A percentile compares a stretch with the other conserved stretches of the same genome.
Evolutionary conservation across 495 filamentous ascomycete species (phyloP).

Genomic region (Penicillium salamii): DNA sequence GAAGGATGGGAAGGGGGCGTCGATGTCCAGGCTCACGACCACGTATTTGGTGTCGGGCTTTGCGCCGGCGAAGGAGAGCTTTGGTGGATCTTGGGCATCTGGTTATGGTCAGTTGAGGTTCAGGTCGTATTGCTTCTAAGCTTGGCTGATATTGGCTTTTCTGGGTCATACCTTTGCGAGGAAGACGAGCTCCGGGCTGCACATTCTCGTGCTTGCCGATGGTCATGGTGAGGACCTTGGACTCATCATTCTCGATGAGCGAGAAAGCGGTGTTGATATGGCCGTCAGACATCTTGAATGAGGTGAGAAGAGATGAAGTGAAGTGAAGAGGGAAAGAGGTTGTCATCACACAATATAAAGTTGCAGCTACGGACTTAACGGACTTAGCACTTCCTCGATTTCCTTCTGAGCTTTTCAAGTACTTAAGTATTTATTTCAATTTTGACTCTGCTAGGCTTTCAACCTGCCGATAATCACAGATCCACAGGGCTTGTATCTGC

Average conservation of each 20-base stretch:
- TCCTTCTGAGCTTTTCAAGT: too few species aligned
- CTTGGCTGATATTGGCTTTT: too few species aligned
- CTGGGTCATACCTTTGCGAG: constrained; percentile 31
- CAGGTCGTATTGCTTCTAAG: too few species aligned
- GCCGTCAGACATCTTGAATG: constrained; percentile 26
- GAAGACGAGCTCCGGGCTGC: constrained; percentile 28
- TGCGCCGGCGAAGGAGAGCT: constrained; percentile 22
- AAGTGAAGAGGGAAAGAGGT: not conserved
- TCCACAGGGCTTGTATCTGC: too few species aligned
- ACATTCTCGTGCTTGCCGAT: constrained; percentile 25
- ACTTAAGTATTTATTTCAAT: too few species aligned
- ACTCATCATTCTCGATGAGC: constrained; percentile 32
- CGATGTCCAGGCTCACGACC: constrained; percentile 47
- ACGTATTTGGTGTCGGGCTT: constrained; percentile 39
- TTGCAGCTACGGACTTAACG: constrained; percentile 7
- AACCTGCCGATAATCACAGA: too few species aligned
- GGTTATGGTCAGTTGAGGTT: too few species aligned
- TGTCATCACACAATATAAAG: not conserved
- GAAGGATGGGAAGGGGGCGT: constrained; percentile 52
- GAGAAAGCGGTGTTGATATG: constrained; percentile 27
- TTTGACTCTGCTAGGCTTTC: too few species aligned
- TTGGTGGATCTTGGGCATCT: constrained; percentile 33
- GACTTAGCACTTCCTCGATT: not conserved
- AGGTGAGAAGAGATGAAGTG: not conserved
- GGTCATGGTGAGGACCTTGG: constrained; percentile 31